Conservation (phyloP, 2,329 filamentous ascomycete genomes). For the Ophiostoma novo-ulmi region DNA sequence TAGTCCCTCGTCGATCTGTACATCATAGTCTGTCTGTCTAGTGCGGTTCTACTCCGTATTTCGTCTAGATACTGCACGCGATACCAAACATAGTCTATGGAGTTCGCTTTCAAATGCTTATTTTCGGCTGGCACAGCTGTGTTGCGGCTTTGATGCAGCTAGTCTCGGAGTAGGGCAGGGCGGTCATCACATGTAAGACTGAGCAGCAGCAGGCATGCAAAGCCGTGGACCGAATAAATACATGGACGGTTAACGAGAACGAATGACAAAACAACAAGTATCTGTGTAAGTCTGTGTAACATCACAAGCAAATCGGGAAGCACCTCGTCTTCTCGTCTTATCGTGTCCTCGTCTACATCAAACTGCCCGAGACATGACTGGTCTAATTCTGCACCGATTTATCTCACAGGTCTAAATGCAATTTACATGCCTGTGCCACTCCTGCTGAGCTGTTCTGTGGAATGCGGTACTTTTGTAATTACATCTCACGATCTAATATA, state of each 20-base stretch:
- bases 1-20: neutral
- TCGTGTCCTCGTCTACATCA: neutral
- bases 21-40: neutral
- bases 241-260: neutral
- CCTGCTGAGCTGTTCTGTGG: neutral
- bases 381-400: neutral
- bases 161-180: neutral
- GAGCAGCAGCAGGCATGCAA: neutral
- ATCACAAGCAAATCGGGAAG: constrained; percentile 7
- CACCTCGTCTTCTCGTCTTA: neutral
- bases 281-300: neutral
- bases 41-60: neutral
- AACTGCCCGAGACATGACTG: neutral
- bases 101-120: neutral
- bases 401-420: no score
- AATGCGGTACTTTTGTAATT: neutral
- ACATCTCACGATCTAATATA: neutral
- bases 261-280: neutral
- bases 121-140: neutral
- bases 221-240: neutral
- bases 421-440: neutral
- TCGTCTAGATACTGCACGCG: neutral
- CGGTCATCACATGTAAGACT: neutral
- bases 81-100: neutral
- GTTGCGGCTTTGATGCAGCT: neutral